A percentile compares a stretch with the other conserved stretches of the same genome.
phyloP scores from a whole-genome alignment of 495 filamentous ascomycete species.

The Penicillium samsonianum region DNA sequence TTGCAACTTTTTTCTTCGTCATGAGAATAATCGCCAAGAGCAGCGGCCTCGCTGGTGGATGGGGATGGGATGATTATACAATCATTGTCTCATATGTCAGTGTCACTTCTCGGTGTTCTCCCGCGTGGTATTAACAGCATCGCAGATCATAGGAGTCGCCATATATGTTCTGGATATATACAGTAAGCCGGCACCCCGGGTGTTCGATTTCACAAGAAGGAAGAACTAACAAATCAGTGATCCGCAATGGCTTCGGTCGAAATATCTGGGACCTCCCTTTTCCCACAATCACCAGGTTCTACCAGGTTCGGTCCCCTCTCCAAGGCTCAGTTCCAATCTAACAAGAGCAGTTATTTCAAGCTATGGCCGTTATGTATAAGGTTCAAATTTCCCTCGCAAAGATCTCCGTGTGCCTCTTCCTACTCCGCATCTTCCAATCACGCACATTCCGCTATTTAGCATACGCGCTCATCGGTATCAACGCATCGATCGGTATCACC shows the following conservation, averaged over 20 bases:
- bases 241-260: slow-evolving; percentile 29
- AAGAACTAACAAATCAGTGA: slow-evolving; percentile 23
- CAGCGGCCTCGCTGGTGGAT: slow-evolving; percentile 32
- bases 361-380: slow-evolving; percentile 33
- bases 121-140: slow-evolving; percentile 1
- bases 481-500: slow-evolving; percentile 33
- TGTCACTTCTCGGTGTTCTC: neutral
- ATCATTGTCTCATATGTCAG: slow-evolving; percentile 33
- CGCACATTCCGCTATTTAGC: slow-evolving; percentile 33
- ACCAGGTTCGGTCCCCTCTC: slow-evolving; percentile 20
- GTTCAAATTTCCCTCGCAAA: slow-evolving; percentile 46
- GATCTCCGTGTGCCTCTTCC: slow-evolving; percentile 53
- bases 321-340: neutral
- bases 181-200: slow-evolving; percentile 14
- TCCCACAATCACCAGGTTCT: slow-evolving; percentile 27
- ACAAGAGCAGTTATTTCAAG: slow-evolving; percentile 31
- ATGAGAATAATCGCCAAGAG: slow-evolving; percentile 31
- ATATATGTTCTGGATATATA: slow-evolving; percentile 22
- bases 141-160: slow-evolving; percentile 22
- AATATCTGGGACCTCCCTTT: slow-evolving; percentile 35
- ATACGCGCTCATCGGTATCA: slow-evolving; percentile 35
- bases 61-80: slow-evolving; percentile 36
- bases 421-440: slow-evolving; percentile 43
- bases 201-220: neutral
- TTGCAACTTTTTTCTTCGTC: slow-evolving; percentile 30